Evolutionary conservation across 768 basidiomycete genomes (phyloP).

Genomic region (Agaricus sinodeliciosus): DNA sequence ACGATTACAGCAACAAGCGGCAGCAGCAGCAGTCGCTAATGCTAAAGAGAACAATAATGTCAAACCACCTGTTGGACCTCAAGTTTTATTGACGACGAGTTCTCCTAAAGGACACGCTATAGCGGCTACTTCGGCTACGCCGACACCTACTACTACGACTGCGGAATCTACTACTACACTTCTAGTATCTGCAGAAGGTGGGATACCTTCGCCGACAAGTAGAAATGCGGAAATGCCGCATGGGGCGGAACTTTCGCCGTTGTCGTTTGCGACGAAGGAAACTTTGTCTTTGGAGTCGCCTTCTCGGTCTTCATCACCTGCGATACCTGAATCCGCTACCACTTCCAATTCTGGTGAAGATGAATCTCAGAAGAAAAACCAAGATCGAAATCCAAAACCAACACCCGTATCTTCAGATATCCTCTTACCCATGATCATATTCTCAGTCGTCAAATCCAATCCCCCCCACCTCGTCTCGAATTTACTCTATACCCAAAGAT

Average conservation of each 20-base stretch:
- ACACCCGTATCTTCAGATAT: slow-evolving; percentile 80
- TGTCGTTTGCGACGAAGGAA: not conserved
- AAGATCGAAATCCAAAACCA: slow-evolving; percentile 20
- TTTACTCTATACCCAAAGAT: slow-evolving; percentile 58
- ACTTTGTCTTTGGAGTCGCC: not conserved
- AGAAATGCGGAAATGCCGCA: not conserved
- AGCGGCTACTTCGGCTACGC: too few relatives aligned
- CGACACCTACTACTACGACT: not conserved
- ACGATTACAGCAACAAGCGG: slow-evolving; percentile 13
- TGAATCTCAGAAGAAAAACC: not conserved
- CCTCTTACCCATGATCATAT: slow-evolving; percentile 90
- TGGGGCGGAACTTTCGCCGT: slow-evolving; percentile 1
- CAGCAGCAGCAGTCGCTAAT: not conserved
- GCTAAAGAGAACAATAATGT: not conserved
- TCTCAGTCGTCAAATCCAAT: slow-evolving; percentile 89
- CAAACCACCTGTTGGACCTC: not conserved
- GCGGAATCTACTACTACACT: too few relatives aligned
- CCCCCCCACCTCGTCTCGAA: slow-evolving; percentile 74
- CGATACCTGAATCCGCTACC: not conserved
- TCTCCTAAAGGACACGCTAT: not conserved
- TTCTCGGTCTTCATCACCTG: not conserved
- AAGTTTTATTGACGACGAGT: not conserved
- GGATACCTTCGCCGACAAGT: not conserved
- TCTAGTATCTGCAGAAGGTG: not conserved
- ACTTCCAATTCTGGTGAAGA: not conserved